Base-by-base conservation (phyloP, 164 flowering plant species). In the Amborella trichopoda region DNA sequence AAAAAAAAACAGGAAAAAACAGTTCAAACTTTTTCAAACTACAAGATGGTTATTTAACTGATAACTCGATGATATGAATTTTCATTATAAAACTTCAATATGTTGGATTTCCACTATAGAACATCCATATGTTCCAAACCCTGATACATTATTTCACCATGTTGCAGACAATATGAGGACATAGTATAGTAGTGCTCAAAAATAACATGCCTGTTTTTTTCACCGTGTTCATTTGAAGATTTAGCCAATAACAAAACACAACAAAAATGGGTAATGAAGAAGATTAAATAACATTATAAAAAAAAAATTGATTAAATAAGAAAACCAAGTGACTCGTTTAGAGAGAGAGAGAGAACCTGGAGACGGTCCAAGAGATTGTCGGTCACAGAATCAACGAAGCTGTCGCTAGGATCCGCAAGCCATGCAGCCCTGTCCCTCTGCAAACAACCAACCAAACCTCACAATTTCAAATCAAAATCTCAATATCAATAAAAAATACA, bases 341-440 rank as follows among this genome's bases (percentile, higher is more conserved):
- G 4, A 39, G 17, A 44, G 14, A 8, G 17, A 44, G 23, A 25
- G 41, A 19, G 23, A 20, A 88, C 97, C 90, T 81, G 80, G 59
- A 91, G 58, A 10, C 96, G 87, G 58, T 91, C 99, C 46, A 87
- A 56, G 32, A 91, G 49, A 58, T 87, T 91, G 33, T 91, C 96
- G n/a, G 88, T 94, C 16, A 87, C 88, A 21, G 83, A 46, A 58
- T 87, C 81, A 25, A 80, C 54, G 42, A 91, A 71, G 26, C 74
- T 60, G 64, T 91, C 90, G 26, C 74, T 68, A 11, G 67, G 64
- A 30, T 58, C 63, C 72, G 65, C 67, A 72, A 91, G 63, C 96
- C 90, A 87, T 2, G 99, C 95, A 23, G 96, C 93, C 67, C 99
- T 68, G 44, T 91, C 96, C 37, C 96, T 83, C 88, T 91, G 70